Evolutionary conservation across 495 filamentous ascomycete species (phyloP), one percentile per base, ranked within the genome.

Genomic region (Cercophora samala): DNA sequence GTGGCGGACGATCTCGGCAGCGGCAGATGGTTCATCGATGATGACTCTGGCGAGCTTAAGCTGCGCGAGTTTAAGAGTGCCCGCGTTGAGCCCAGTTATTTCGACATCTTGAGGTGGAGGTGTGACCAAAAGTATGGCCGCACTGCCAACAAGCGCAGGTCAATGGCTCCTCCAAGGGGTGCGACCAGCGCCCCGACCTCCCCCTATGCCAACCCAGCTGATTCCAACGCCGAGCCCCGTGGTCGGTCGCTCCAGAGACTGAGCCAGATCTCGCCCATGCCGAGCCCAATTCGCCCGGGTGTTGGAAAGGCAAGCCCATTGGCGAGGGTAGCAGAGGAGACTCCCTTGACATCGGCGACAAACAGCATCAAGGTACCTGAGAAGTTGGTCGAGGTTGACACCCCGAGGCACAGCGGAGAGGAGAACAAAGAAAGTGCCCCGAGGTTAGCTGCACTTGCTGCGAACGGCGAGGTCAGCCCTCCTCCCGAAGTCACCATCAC

Each of bases 101-200:
- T 98, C 70, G 93, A 97, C 67, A 96, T 98, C 68, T 82, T 99
- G 69, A 85, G 95, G 60, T 97, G 96, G 90, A 87, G 95, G 72
- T 88, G 89, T 77, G 96, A 98, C 74, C 95, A 97, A 75, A 97
- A 95, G 78, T 92, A 92, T 74, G 95, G 95, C 37, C 88, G 92
- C 46, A 77, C 80, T 5, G 78, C 77, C 13, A 71, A 71, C 63
- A 85, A 84, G 74, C 76, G 79, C 29, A 82, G 66, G 60, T 82
- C 81, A 5, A 72, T 68, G 29, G 77, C 73, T 54, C 64, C 72
- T 4, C 74, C 75, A 59, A 72, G 73, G 22, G 75, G 73, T 22
- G 81, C 81, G 52, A 77, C 78, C 8, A 76, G 81, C 56, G 77
- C 76, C 23, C 66, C 75, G n/a, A 78, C 76, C 22, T 87, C 85